Percentiles rank a stretch among this genome's conserved stretches.
phyloP scores from a whole-genome alignment of 805 yeast genomes.

The Myxozyma melibiosi region DNA sequence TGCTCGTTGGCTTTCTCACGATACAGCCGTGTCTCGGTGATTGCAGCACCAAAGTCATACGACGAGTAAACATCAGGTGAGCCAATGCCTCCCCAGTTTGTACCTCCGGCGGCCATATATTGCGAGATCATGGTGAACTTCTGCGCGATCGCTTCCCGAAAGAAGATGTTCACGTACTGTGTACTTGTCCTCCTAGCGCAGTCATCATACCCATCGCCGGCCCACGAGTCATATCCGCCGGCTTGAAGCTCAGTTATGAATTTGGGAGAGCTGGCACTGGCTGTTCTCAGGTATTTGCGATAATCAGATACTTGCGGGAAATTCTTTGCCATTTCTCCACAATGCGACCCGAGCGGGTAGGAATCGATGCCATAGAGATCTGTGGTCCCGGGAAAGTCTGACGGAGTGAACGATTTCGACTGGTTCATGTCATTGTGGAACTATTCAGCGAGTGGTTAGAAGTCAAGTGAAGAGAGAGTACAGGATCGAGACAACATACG shows the following conservation, averaged over 20 bases:
- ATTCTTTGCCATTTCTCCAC: background rate
- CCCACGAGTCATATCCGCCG: slow-evolving; percentile 26
- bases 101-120: slow-evolving; percentile 23
- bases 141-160: slow-evolving; percentile 17
- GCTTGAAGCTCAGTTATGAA: slow-evolving; percentile 22
- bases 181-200: slow-evolving; percentile 14
- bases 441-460: slow-evolving; percentile 12
- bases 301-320: slow-evolving; percentile 5
- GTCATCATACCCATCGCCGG: slow-evolving; percentile 23
- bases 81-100: slow-evolving; percentile 28
- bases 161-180: slow-evolving; percentile 18
- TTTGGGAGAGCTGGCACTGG: slow-evolving; percentile 6
- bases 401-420: slow-evolving; percentile 15
- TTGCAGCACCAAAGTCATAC: slow-evolving; percentile 26
- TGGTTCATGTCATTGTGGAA: slow-evolving; percentile 21
- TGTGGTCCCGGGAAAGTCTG: slow-evolving; percentile 7
- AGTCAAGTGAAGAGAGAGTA: background rate
- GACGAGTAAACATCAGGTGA: slow-evolving; percentile 23
- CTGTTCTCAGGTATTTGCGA: slow-evolving; percentile 12
- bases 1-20: slow-evolving; percentile 24
- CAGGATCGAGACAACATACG: background rate
- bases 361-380: slow-evolving; percentile 25
- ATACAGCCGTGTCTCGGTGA: slow-evolving; percentile 15
- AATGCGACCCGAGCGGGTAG: slow-evolving; percentile 19
- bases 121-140: slow-evolving; percentile 24